Conservation (phyloP, 192 early-diverging fungal species). For the Haplosporangium gracile region DNA sequence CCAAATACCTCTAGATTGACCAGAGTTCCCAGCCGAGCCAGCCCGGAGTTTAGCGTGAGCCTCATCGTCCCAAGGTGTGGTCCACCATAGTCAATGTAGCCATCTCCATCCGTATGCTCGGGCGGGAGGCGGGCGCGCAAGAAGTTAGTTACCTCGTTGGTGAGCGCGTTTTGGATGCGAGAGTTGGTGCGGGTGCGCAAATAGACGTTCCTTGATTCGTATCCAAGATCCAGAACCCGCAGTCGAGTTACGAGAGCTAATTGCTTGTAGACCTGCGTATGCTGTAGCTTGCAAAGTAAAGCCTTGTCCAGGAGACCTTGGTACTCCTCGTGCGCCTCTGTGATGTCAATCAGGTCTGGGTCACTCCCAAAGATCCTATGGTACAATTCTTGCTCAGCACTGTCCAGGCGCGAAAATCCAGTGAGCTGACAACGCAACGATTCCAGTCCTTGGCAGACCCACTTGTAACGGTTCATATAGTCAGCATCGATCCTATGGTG, state of each 20-base stretch:
- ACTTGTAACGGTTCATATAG: neutral
- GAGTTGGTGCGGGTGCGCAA: neutral
- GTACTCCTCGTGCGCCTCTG: neutral
- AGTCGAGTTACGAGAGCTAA: neutral
- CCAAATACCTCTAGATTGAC: slow-evolving; percentile 1
- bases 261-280: neutral
- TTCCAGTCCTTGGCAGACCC: neutral
- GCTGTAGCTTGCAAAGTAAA: neutral
- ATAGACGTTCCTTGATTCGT: neutral
- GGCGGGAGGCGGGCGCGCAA: neutral
- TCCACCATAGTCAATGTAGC: neutral
- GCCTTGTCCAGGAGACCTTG: neutral
- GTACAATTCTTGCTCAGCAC: neutral
- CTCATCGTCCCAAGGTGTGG: neutral
- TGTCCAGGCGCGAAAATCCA: slow-evolving; percentile 1
- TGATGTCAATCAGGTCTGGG: neutral
- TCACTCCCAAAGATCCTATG: neutral
- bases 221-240: neutral
- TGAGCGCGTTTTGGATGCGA: neutral
- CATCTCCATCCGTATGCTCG: neutral
- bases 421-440: neutral
- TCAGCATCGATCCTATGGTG: neutral
- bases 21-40: neutral
- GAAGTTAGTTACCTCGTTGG: neutral
- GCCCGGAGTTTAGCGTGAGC: neutral